Percentiles rank a stretch among this genome's conserved stretches.
Evolutionary conservation across 2,329 filamentous ascomycete species (phyloP).

Genomic region (Penicillium sp.): DNA sequence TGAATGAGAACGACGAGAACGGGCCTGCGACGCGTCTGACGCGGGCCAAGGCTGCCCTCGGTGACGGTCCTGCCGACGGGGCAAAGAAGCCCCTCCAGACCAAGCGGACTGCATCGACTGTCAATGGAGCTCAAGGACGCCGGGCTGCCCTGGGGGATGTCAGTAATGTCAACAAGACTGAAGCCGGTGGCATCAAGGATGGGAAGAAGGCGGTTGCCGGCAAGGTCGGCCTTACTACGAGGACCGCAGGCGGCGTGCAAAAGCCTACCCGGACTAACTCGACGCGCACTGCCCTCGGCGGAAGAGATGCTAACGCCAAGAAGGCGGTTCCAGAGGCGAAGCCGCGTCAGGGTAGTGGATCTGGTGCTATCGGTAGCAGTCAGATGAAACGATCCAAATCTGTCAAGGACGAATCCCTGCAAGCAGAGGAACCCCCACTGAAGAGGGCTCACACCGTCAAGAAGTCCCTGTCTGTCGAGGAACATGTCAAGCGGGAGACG

Average conservation of each 20-base stretch:
- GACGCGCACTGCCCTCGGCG: constrained; percentile 56
- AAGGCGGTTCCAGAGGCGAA: constrained; percentile 61
- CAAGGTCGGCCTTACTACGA: constrained; percentile 67
- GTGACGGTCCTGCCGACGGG: constrained; percentile 52
- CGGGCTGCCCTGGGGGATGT: constrained; percentile 86
- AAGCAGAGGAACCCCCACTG: constrained; percentile 58
- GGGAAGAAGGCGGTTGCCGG: constrained; percentile 64
- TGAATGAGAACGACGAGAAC: constrained; percentile 96
- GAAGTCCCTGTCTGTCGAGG: constrained; percentile 21
- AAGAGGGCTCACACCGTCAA: constrained; percentile 60
- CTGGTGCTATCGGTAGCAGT: constrained; percentile 56
- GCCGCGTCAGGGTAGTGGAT: constrained; percentile 61
- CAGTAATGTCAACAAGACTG: constrained; percentile 78
- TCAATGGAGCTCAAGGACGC: constrained; percentile 56
- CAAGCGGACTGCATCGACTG: constrained; percentile 57
- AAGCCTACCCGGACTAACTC: constrained; percentile 60
- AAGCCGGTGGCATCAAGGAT: constrained; percentile 55
- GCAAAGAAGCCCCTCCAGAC: constrained; percentile 61
- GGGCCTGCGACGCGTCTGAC: constrained; percentile 74
- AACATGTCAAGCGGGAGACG: constrained; percentile 16
- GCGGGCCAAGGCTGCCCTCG: constrained; percentile 75
- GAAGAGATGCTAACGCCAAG: constrained; percentile 60
- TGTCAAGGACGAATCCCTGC: constrained; percentile 54
- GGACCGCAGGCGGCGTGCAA: constrained; percentile 70
- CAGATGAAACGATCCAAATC: constrained; percentile 54